A percentile compares a stretch with the other conserved stretches of the same genome.
Conservation (phyloP, 805 yeast species). For the Candida suzukii region DNA sequence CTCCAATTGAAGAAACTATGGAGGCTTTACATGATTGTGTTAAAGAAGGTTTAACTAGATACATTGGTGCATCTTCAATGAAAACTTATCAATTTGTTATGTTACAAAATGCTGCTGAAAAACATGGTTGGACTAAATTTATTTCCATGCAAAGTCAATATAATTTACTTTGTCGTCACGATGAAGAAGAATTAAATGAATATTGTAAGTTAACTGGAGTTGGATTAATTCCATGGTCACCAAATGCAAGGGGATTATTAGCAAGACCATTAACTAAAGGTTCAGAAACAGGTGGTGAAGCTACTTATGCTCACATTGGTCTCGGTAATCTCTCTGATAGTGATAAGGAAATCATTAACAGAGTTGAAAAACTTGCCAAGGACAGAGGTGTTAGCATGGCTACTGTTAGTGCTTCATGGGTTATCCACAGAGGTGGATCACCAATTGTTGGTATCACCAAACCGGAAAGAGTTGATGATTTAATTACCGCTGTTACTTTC, state of each 20-base stretch:
- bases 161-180: slow-evolving; percentile 54
- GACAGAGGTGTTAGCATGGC: slow-evolving; percentile 46
- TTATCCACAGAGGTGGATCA: slow-evolving; percentile 37
- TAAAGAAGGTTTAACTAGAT: slow-evolving; percentile 38
- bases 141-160: slow-evolving; percentile 53
- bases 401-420: slow-evolving; percentile 48
- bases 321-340: slow-evolving; percentile 7
- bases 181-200: slow-evolving; percentile 57
- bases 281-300: neutral
- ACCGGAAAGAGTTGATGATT: slow-evolving; percentile 45
- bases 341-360: slow-evolving; percentile 30
- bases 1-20: slow-evolving; percentile 50
- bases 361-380: slow-evolving; percentile 52
- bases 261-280: slow-evolving; percentile 34
- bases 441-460: slow-evolving; percentile 53
- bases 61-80: slow-evolving; percentile 63
- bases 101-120: slow-evolving; percentile 50
- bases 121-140: slow-evolving; percentile 50
- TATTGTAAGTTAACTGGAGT: slow-evolving; percentile 45
- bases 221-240: slow-evolving; percentile 57
- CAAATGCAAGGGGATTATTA: slow-evolving; percentile 47
- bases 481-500: slow-evolving; percentile 34
- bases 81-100: slow-evolving; percentile 45
- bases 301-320: too few species aligned
- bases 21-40: slow-evolving; percentile 47